Percentiles rank a stretch among this genome's conserved stretches.
phyloP scores from a whole-genome alignment of 169 alveolate genomes.

The Amoebophrya sp. region DNA sequence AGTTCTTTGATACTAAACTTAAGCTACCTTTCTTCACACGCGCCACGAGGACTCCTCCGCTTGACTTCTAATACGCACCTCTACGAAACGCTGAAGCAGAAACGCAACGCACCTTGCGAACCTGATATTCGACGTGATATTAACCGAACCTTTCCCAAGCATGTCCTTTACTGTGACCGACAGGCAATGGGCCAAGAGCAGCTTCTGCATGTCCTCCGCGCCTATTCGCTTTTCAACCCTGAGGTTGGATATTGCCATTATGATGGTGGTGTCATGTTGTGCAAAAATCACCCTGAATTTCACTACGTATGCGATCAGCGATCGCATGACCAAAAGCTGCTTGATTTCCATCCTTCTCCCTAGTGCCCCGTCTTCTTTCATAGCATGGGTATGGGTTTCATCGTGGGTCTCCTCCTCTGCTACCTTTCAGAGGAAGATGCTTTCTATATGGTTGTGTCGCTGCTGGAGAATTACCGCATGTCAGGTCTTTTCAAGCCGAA shows the following conservation, averaged over 20 bases:
- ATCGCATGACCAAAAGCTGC: neutral
- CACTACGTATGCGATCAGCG: neutral
- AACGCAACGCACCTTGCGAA: conserved; percentile 60
- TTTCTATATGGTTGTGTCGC: conserved; percentile 70
- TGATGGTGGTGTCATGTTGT: conserved; percentile 27
- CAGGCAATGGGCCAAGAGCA: conserved; percentile 79
- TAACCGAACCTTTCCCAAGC: conserved; percentile 84
- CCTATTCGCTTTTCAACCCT: conserved; percentile 69
- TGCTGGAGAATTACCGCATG: conserved; percentile 72
- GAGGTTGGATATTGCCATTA: conserved; percentile 81
- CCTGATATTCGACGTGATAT: conserved; percentile 78
- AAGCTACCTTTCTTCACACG: neutral
- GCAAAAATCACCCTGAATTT: neutral
- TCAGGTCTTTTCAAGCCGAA: conserved; percentile 71
- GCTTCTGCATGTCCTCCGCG: conserved; percentile 75
- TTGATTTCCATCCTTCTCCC: conserved; percentile 2
- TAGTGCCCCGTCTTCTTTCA: neutral
- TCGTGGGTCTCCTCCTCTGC: conserved; percentile 76
- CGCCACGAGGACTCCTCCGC: neutral
- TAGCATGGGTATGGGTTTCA: conserved; percentile 75
- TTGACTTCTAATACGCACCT: conserved; percentile 30
- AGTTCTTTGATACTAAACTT: conserved; percentile 24
- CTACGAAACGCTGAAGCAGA: conserved; percentile 55
- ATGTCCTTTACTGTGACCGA: conserved; percentile 72
- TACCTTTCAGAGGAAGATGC: conserved; percentile 85